Percentiles rank a stretch among this genome's conserved stretches.
phyloP scores from a whole-genome alignment of 2,329 filamentous ascomycete genomes.

The Beauveria asiatica region DNA sequence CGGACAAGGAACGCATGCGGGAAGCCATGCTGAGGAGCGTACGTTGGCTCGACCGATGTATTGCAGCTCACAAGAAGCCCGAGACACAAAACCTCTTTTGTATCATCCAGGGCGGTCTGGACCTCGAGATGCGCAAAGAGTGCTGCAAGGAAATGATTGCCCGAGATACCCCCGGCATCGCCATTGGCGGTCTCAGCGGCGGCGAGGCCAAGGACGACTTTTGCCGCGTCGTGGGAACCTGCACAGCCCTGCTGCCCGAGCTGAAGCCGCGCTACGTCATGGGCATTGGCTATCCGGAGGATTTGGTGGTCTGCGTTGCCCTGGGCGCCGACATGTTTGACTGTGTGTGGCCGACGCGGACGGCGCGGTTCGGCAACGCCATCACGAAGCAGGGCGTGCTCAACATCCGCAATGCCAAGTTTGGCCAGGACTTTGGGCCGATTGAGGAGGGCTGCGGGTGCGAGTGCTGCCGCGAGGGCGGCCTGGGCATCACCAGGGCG shows the following conservation, averaged over 20 bases:
- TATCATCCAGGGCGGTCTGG: constrained; percentile 93
- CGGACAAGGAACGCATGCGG: constrained; percentile 76
- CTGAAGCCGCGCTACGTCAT: constrained; percentile 97
- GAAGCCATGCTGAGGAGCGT: constrained; percentile 94
- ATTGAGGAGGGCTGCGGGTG: constrained; percentile 80
- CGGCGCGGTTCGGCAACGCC: constrained; percentile 91
- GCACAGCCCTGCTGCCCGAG: constrained; percentile 76
- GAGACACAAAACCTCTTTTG: constrained; percentile 89
- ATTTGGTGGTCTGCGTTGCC: constrained; percentile 86
- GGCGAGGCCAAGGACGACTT: constrained; percentile 92
- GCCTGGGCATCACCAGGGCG: constrained; percentile 74
- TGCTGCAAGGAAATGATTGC: constrained; percentile 84
- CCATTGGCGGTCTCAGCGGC: constrained; percentile 88
- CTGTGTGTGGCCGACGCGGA: constrained; percentile 96
- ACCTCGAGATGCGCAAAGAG: constrained; percentile 73
- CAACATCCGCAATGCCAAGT: constrained; percentile 71
- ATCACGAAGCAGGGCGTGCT: constrained; percentile 74
- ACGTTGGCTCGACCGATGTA: constrained; percentile 92
- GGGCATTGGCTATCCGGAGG: constrained; percentile 96
- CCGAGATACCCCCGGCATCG: constrained; percentile 88
- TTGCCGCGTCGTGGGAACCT: constrained; percentile 80
- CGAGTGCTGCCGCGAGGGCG: constrained; percentile 63
- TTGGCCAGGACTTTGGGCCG: constrained; percentile 70
- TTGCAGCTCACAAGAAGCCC: constrained; percentile 78
- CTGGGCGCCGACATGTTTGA: constrained; percentile 99